Evolutionary conservation across 1,139 yeast species (phyloP), one percentile per base, ranked within the genome.

Genomic region (Hansenula sp.): DNA sequence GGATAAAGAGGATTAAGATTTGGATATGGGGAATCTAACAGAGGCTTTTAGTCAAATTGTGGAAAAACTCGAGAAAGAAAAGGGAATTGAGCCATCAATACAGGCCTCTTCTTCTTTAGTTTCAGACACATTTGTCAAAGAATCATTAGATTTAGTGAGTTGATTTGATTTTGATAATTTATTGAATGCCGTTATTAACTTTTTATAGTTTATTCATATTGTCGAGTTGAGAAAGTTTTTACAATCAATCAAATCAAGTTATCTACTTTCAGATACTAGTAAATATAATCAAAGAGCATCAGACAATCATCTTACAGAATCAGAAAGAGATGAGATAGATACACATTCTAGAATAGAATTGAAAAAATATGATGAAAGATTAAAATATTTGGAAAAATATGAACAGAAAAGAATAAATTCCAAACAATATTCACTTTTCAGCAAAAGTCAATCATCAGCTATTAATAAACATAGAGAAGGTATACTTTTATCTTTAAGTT

Each of bases 251-350:
- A 68, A 67, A 42, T 61, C 71, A 2, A 62, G 68, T 13, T 79
- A 79, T 50, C 55, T 75, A 18, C 62, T 75, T 6, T 44, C 55
- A 7, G 46, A 46, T 18, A 32, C 39, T 11, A 40, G 39, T 3
- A 32, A 36, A 17, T 44, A 42, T 20, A 33, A 33, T 17, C 29
- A 24, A 24, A 38, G 32, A 4, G 26, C 32, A 0, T 29, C 24
- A 13, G 32, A 24, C 9, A 39, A 37, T 9, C 21, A 59, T 8
- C 60, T 75, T 52, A 53, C 69, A 2, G 66, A 66, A 10, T 66
- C 61, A 7, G 80, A 77, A 38, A 75, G 77, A 53, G 75, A 76
- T 46, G 69, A 70, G 34, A 66, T 79, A 24, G 84, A 78, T 45
- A 73, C 75, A 42, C 81, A 77, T 44, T 66, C 77, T 35, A 70